A percentile compares a stretch with the other conserved stretches of the same genome.
These are phyloP conservation scores for Juglanconis sp. DNA, from an alignment of 2,329 filamentous ascomycete genomes.

Conservation along the genomic window DNA sequence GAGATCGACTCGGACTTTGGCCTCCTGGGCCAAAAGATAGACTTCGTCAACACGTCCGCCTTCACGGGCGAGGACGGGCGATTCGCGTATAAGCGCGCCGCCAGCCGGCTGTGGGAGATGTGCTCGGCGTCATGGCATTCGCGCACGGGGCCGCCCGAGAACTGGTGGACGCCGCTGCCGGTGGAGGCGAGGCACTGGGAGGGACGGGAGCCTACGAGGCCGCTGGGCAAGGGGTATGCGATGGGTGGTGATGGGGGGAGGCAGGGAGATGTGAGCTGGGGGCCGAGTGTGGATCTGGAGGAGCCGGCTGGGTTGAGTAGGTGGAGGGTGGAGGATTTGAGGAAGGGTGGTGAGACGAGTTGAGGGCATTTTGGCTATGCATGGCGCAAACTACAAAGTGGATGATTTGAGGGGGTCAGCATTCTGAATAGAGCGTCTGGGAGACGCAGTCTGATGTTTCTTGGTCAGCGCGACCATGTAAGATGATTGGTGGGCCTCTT, in stretches of 20 bases:
- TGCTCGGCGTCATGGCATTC: conserved; percentile 72
- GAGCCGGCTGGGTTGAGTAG: conserved; percentile 40
- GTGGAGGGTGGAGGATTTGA: conserved; percentile 30
- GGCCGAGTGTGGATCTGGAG: conserved; percentile 38
- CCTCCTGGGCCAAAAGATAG: conserved; percentile 37
- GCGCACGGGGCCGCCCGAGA: conserved; percentile 43
- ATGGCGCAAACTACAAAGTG: no score
- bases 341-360: conserved; percentile 14
- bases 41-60: conserved; percentile 63
- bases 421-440: background rate
- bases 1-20: conserved; percentile 58
- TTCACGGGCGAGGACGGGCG: conserved; percentile 80
- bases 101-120: conserved; percentile 78
- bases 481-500: conserved; percentile 20
- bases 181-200: conserved; percentile 50
- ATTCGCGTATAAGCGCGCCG: conserved; percentile 76
- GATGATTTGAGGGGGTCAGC: background rate
- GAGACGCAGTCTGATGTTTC: background rate
- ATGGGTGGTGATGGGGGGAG: background rate
- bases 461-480: background rate
- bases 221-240: conserved; percentile 19
- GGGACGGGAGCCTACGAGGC: conserved; percentile 20
- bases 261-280: conserved; percentile 37
- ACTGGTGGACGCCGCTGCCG: conserved; percentile 69
- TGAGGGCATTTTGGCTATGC: background rate